phyloP scores from a whole-genome alignment of 228 moss, liverwort and hornwort genomes.

The Sphagnum fallax region DNA sequence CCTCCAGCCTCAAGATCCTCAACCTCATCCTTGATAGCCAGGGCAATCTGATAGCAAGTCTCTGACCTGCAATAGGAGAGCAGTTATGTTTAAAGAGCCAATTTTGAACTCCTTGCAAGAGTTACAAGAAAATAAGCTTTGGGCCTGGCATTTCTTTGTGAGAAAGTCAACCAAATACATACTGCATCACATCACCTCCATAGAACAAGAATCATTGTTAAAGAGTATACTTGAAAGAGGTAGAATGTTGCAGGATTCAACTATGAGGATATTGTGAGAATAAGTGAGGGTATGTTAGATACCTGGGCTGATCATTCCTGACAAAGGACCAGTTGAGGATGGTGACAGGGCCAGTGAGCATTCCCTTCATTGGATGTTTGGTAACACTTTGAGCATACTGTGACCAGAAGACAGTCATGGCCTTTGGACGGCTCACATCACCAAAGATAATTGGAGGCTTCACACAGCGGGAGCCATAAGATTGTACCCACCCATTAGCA shows the following conservation, averaged over 20 bases:
- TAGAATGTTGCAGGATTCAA: too few relatives aligned
- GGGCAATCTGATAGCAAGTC: constrained; percentile 80
- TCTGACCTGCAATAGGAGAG: constrained; percentile 26
- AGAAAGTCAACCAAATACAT: too few relatives aligned
- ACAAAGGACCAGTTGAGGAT: constrained; percentile 96
- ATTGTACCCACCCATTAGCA: constrained; percentile 65
- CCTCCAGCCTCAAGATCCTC: constrained; percentile 66
- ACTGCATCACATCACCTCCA: too few relatives aligned
- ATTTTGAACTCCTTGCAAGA: too few relatives aligned
- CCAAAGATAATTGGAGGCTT: constrained; percentile 95
- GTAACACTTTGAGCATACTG: constrained; percentile 65
- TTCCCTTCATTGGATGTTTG: constrained; percentile 58
- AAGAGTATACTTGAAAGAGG: too few relatives aligned
- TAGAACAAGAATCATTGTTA: too few relatives aligned
- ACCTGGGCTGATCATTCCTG: constrained; percentile 73
- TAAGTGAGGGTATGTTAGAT: not conserved
- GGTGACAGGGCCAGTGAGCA: constrained; percentile 66
- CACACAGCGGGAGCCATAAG: constrained; percentile 66
- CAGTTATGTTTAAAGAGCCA: too few relatives aligned
- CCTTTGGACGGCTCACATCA: constrained; percentile 76
- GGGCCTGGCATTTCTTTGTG: too few relatives aligned
- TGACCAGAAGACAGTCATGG: constrained; percentile 96
- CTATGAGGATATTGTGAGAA: too few relatives aligned
- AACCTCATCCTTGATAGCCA: constrained; percentile 95
- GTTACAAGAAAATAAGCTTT: too few relatives aligned